These are phyloP conservation scores for Penicillium aurantiogriseum DNA, from an alignment of 2,329 filamentous ascomycete genomes.

Conservation along the genomic window DNA sequence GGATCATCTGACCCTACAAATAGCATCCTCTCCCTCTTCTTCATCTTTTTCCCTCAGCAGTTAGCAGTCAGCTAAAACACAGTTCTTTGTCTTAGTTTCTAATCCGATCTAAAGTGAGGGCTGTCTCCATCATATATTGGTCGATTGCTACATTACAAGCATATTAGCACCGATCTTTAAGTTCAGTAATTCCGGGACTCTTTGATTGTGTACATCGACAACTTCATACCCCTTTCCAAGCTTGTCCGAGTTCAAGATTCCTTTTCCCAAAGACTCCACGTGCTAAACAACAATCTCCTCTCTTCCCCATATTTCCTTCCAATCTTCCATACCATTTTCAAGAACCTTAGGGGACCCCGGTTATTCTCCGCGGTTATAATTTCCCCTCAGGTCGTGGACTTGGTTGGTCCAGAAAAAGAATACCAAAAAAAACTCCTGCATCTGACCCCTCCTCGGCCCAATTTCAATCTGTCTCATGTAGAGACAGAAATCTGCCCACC, in stretches of 20 bases:
- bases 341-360: slow-evolving; percentile 3
- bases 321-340: not conserved
- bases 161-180: too few species aligned
- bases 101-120: too few species aligned
- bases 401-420: slow-evolving; percentile 3
- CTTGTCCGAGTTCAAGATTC: not conserved
- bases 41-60: too few species aligned
- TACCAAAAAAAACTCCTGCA: slow-evolving; percentile 9
- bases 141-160: too few species aligned
- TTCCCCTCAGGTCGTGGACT: not conserved
- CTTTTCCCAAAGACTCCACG: slow-evolving; percentile 10
- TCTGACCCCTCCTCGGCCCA: slow-evolving; percentile 28
- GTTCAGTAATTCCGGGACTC: too few species aligned
- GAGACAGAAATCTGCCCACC: slow-evolving; percentile 27
- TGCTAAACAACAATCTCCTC: slow-evolving; percentile 5
- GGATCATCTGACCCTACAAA: too few species aligned
- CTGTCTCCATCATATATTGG: too few species aligned
- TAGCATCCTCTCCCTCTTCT: too few species aligned
- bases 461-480: slow-evolving; percentile 29
- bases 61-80: too few species aligned
- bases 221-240: too few species aligned
- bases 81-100: too few species aligned
- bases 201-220: too few species aligned
- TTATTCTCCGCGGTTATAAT: slow-evolving; percentile 5
- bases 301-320: slow-evolving; percentile 2